Evolutionary conservation across 2,329 filamentous ascomycete genomes (phyloP).

Genomic region (Hawksworthiomyces lignivorus): DNA sequence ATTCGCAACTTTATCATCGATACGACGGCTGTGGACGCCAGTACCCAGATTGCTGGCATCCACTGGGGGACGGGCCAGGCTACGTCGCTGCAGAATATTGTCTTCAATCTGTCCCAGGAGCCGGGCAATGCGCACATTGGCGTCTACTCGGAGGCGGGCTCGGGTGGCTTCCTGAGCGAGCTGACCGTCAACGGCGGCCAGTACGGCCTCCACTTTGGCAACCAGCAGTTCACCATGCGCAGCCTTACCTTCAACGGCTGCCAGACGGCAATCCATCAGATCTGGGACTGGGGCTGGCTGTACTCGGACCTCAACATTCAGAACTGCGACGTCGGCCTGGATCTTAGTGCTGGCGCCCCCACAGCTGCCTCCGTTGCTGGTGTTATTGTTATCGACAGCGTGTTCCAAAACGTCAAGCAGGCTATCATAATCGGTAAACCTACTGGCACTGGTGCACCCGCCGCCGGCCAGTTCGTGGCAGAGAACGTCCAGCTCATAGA

Average conservation of each 20-base stretch:
- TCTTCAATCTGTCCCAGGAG: constrained; percentile 40
- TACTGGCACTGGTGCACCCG: constrained; percentile 21
- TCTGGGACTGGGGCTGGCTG: constrained; percentile 71
- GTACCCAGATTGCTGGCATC: constrained; percentile 42
- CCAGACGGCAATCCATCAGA: constrained; percentile 59
- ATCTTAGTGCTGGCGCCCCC: constrained; percentile 47
- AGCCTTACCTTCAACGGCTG: constrained; percentile 58
- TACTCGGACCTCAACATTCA: constrained; percentile 59
- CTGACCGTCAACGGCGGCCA: constrained; percentile 61
- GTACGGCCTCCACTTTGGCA: constrained; percentile 46
- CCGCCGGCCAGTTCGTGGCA: constrained; percentile 35
- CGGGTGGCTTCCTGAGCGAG: constrained; percentile 60
- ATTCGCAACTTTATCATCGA: constrained; percentile 51
- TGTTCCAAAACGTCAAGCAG: constrained; percentile 56
- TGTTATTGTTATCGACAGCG: constrained; percentile 66
- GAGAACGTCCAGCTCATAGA: constrained; percentile 38
- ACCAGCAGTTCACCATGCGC: constrained; percentile 62
- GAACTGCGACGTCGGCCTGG: constrained; percentile 58
- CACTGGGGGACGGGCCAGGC: constrained; percentile 64
- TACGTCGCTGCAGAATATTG: constrained; percentile 48
- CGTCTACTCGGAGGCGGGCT: constrained; percentile 55
- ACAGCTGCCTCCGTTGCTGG: constrained; percentile 52
- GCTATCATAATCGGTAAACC: constrained; percentile 53
- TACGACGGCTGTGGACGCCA: constrained; percentile 39
- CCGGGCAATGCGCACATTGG: constrained; percentile 43